Evolutionary conservation across 768 basidiomycete species (phyloP), one percentile per base, ranked within the genome.

Genomic region (Suillus decipiens): DNA sequence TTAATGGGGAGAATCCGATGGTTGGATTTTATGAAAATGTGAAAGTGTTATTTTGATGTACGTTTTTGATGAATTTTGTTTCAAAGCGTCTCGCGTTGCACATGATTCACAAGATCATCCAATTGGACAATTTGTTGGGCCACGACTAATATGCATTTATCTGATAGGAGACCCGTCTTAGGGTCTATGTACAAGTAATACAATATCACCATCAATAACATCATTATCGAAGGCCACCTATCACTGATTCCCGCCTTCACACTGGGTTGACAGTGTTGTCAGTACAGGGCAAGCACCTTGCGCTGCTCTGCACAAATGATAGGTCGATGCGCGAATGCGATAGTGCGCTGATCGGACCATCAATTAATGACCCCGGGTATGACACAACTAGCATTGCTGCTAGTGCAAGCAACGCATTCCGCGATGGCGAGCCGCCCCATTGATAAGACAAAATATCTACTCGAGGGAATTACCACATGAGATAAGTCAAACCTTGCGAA

Each of bases 11-110:
- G 76, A 96, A 95, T 73, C 93, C 95, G 8, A 81, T 97, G 82
- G 71, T 95, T 61, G 87, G 89, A 68, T 95, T 89, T 75, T 98
- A 97, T 75, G 85, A 90, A 76, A 97, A 97, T 78, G 95, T 95
- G 64, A 95, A 95, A 75, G 89, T 97, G 72, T 79, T 96, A 71
- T 96, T 96, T 69, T 96, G 68, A 82, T 36, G 28, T 17, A 17
- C 39, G 15, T 28, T 19, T 24, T 22, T 39, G 24, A 57, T 41
- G 55, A 39, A 39, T 28, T 56, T 39, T 19, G 28, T 10, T 24
- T 33, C 15, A 55, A 17, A 36, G 7, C 33, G 15, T 58, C 34
- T 33, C 2, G 6, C 8, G 8, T 22, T 47, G 24, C 28, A 33
- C 22, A 24, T 50, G n/a, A 34, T 37, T 55, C n/a, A 37, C 36